Base-by-base conservation (phyloP, 257 asterid species). In the Przewalskia tangutica region DNA sequence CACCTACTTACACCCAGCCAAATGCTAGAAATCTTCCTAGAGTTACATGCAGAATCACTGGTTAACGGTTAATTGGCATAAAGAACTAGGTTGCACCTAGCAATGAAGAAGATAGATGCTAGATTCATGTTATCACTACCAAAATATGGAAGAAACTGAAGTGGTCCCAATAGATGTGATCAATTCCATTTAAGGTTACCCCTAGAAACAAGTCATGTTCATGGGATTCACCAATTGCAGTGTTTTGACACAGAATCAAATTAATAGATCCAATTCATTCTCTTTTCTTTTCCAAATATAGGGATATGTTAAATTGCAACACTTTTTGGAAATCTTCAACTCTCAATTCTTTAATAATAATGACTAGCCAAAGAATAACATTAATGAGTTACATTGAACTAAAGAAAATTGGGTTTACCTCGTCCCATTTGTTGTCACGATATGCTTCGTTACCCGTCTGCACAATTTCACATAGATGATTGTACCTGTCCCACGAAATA, bases 401-500 rank as follows among this genome's bases (percentile, higher is more conserved):
- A 27, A 27, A 27, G 32, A 23, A 27, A 75, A 23, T 23, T 75
- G 44, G n/a, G 16, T 27, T 67, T 40, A 96, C 99, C 97, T 93
- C 95, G 66, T 94, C 97, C 34, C 91, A 84, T 83, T 91, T 86
- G 66, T 86, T 87, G 51, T 87, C 95, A 16, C 92, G 95, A 80
- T 94, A 93, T 3, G 97, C 97, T 44, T 71, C 81, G 83, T 94
- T 96, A 81, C 95, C 99, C 75, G 34, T 59, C 40, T 86, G 91
- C 91, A 94, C 86, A 85, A 90, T 88, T 79, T 89, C 93, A 82
- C 70, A 76, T 58, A 96, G 90, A 86, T 90, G 89, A 70, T 67
- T 83, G 67, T 85, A 88, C 85, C 97, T 86, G 88, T 92, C 97
- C 91, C 83, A 55, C 20, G 97, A 90, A 90, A 88, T 85, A 80